A percentile compares a stretch with the other conserved stretches of the same genome.
Conservation (phyloP, 2,329 filamentous ascomycete genomes). For the Cladophialophora carrionii region DNA sequence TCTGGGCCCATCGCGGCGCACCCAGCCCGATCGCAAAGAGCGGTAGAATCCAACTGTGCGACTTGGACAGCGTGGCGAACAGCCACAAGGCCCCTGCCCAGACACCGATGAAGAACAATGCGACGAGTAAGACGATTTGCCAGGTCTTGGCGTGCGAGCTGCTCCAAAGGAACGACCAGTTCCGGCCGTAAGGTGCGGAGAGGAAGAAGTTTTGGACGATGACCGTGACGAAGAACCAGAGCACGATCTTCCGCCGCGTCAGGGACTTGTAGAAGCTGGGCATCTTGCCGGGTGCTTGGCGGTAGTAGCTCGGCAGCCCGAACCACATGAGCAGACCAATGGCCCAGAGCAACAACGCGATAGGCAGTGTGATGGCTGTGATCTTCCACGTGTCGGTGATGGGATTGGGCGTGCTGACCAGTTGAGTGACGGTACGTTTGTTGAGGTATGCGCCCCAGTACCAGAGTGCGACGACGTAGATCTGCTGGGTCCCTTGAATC, state of each 20-base stretch:
- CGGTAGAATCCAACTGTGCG: conserved; percentile 68
- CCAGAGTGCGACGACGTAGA: conserved; percentile 68
- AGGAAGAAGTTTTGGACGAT: conserved; percentile 70
- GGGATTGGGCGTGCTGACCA: conserved; percentile 41
- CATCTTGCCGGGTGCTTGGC: conserved; percentile 64
- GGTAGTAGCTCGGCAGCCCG: conserved; percentile 70
- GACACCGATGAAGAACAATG: conserved; percentile 56
- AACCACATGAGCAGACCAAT: conserved; percentile 60
- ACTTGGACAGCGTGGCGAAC: conserved; percentile 60
- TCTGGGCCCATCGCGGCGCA: conserved; percentile 69
- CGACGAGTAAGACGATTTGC: conserved; percentile 58
- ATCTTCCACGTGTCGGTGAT: conserved; percentile 52
- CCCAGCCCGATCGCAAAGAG: conserved; percentile 69
- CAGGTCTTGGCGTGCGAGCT: conserved; percentile 60
- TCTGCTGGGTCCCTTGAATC: conserved; percentile 69
- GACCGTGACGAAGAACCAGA: conserved; percentile 69
- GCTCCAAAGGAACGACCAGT: conserved; percentile 67
- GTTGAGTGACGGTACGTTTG: conserved; percentile 49
- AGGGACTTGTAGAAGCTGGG: conserved; percentile 68
- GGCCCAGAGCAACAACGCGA: conserved; percentile 61
- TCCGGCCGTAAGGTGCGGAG: conserved; percentile 67
- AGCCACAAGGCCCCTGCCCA: conserved; percentile 59
- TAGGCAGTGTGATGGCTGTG: conserved; percentile 60
- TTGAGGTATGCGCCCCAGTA: conserved; percentile 66
- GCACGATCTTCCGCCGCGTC: conserved; percentile 64